These are phyloP conservation scores for Fusarium camptoceras DNA, from an alignment of 2,329 filamentous ascomycete genomes.

Conservation along the genomic window DNA sequence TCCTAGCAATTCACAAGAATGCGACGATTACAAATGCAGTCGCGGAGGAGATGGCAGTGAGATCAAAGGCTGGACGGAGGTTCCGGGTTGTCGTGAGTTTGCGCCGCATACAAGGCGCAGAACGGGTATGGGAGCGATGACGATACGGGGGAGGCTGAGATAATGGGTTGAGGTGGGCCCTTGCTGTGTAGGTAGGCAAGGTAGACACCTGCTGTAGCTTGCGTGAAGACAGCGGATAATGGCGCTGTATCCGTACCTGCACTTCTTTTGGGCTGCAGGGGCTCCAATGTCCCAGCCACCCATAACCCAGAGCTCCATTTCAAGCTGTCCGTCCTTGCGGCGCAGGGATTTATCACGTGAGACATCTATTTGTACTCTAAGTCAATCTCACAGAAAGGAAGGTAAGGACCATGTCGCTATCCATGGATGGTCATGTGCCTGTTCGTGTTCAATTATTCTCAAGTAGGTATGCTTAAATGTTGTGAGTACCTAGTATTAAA, in stretches of 20 bases:
- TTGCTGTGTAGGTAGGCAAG: background rate
- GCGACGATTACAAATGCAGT: constrained; percentile 34
- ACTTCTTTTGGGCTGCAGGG: constrained; percentile 38
- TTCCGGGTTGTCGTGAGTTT: constrained; percentile 40
- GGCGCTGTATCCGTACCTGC: constrained; percentile 43
- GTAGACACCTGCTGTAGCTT: constrained; percentile 16
- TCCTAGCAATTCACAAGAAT: constrained; percentile 45
- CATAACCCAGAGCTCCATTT: background rate
- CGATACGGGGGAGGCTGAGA: constrained; percentile 50
- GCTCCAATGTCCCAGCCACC: constrained; percentile 25
- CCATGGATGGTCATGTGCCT: background rate
- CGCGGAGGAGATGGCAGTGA: constrained; percentile 29
- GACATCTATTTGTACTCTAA: background rate
- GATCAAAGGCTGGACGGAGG: constrained; percentile 26
- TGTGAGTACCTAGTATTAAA: background rate
- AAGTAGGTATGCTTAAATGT: background rate
- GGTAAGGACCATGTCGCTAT: background rate
- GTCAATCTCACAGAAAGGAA: background rate
- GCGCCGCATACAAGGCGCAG: constrained; percentile 46
- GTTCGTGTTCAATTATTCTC: constrained; percentile 7
- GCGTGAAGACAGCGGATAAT: constrained; percentile 35
- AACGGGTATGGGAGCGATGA: constrained; percentile 41
- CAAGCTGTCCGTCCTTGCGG: background rate
- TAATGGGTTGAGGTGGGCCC: constrained; percentile 43
- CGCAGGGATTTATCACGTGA: constrained; percentile 37